A percentile compares a stretch with the other conserved stretches of the same genome.
Conservation (phyloP, 106 monocot species). For the Apostasia ramifera region DNA sequence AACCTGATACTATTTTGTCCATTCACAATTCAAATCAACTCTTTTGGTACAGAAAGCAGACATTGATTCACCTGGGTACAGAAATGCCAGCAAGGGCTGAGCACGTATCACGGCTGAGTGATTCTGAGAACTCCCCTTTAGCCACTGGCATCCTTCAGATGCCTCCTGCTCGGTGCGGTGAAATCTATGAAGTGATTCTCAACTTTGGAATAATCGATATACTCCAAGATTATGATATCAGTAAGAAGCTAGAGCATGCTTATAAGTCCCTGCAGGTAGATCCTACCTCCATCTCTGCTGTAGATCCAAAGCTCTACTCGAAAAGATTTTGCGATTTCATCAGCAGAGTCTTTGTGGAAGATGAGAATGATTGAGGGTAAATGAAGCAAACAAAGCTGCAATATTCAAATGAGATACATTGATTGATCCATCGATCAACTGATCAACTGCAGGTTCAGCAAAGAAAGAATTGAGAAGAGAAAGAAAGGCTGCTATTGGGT, state of each 20-base stretch:
- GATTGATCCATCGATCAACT: too few relatives aligned
- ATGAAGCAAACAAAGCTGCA: neutral
- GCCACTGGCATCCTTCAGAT: slow-evolving; percentile 6
- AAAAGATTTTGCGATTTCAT: slow-evolving; percentile 59
- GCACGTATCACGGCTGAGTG: slow-evolving; percentile 29
- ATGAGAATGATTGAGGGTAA: slow-evolving; percentile 2
- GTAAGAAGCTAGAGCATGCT: slow-evolving; percentile 48
- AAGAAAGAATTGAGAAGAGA: neutral
- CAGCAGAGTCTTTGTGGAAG: slow-evolving; percentile 43
- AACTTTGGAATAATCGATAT: slow-evolving; percentile 55
- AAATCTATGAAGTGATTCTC: slow-evolving; percentile 52
- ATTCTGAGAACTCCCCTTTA: slow-evolving; percentile 29
- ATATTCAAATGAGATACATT: neutral
- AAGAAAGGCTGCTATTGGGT: neutral
- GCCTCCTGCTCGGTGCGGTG: slow-evolving; percentile 15
- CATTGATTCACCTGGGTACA: slow-evolving; percentile 47
- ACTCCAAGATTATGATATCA: slow-evolving; percentile 57
- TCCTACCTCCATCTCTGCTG: slow-evolving; percentile 56
- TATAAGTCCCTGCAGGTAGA: slow-evolving; percentile 59
- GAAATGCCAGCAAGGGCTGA: slow-evolving; percentile 76
- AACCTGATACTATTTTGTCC: neutral
- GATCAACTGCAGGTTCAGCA: neutral
- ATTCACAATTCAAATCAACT: neutral
- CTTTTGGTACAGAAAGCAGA: slow-evolving; percentile 40
- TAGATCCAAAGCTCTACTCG: slow-evolving; percentile 61